Base-by-base conservation (phyloP, 179 eudicot species). In the Camellia oleifera region DNA sequence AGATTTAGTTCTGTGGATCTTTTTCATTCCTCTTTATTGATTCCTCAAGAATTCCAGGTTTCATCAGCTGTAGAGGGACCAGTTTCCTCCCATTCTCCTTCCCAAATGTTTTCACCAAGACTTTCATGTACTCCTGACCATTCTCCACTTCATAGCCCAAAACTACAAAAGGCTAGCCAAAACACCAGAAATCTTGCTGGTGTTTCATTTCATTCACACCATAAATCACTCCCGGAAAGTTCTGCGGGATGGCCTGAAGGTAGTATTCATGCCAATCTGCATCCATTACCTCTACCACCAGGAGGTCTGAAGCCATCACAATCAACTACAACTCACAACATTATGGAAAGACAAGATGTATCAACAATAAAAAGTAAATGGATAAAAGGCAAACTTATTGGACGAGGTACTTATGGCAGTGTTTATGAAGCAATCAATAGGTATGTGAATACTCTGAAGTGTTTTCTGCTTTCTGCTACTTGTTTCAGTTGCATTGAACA, bases 371-470 rank as follows among this genome's bases (percentile, higher is more conserved):
- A 86, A 84, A 83, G 89, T 79, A 94, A 92, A 69, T 95, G 99
- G 99, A 76, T 68, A 50, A 94, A 91, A 77, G 99, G 97, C 58
- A 92, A 89, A 83, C 93, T 87, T 61, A 86, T 95, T 70, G 99
- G 99, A n/a, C 89, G 97, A 15, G 99, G 99, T 74, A 90, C 99
- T n/a, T 95, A 84, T 87, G 99, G 99, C 82, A 90, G 88, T 84
- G 99, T 94, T 32, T 95, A 85, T 80, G 86, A 78, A 63, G 99
- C 98, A 17, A 87, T 94, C 63, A 88, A 92, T 83, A 77, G 95
- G 99, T 94, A 84, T 78, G 82, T 15, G 76, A 10, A n/a, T 53
- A 69, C 15, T 48, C 48, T 73, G 18, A 44, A 74, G 32, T 48
- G 45, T 80, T 72, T n/a, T 42, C 48, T 65, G 45, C 7, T 61